Base-by-base conservation (phyloP, 2,329 filamentous ascomycete genomes). In the Diplodia scrobiculata region DNA sequence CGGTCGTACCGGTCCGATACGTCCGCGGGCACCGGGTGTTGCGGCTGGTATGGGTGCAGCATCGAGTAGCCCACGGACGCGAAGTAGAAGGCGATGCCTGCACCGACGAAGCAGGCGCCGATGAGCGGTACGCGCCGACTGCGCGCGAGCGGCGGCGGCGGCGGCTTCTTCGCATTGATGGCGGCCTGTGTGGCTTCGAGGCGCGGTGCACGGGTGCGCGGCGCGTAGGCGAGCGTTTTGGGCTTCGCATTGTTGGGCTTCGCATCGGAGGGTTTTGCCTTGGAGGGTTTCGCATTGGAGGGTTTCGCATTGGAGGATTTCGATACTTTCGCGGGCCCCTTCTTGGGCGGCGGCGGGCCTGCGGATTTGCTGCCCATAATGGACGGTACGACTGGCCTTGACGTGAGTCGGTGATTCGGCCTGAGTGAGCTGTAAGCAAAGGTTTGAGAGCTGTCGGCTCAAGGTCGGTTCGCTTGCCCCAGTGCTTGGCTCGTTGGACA, bases 1-100 rank as follows among this genome's bases (percentile, higher is more conserved):
- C 75, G 75, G 69, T 83, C 80, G 68, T 82, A 84, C 21, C 80
- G 76, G 58, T 76, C 77, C 1, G 78, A 77, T 27, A 82, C 76
- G 69, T 83, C 81, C 50, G 71, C 69, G 9, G 77, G 76, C 2
- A 79, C 65, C 9, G 70, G 29, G 21, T 51, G 51, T 14, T 54
- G 2, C 7, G 54, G 65, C 36, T 41, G 32, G 36, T 76, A 60
- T 17, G 72, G 64, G 21, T 52, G 27, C 14, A 34, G 32, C 27
- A 65, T 11, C 21, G 66, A 67, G n/a, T 55, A 36, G 25, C 13
- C 41, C 2, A 48, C 32, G 17, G 19, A 47, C 7, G 51, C 50
- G 32, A 55, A 25, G 66, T 67, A 67, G 32, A 63, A 50, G 25
- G 48, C 50, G 38, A 53, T 47, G 52, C 41, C 53, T 5, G 53